Percentiles rank a stretch among this genome's conserved stretches.
phyloP scores from a whole-genome alignment of 148 eudicot species.

The Selenicereus undatus region DNA sequence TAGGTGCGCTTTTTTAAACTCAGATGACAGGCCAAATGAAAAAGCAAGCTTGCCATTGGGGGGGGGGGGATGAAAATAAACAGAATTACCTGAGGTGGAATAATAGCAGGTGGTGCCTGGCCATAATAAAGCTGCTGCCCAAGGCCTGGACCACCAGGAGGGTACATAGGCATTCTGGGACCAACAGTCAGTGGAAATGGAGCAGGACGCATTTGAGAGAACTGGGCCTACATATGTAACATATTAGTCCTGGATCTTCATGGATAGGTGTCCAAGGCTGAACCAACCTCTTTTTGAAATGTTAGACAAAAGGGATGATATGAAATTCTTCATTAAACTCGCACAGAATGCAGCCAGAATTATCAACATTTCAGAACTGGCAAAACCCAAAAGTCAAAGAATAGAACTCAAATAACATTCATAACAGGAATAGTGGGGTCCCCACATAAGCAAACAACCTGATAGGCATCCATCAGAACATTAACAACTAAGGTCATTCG shows the following conservation, averaged over 20 bases:
- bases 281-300: not conserved
- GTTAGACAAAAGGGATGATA: not conserved
- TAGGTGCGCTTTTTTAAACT: no score
- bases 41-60: not conserved
- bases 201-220: conserved; percentile 76
- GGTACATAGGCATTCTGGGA: conserved; percentile 80
- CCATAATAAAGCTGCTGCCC: conserved; percentile 86
- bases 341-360: not conserved
- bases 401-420: not conserved
- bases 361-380: not conserved
- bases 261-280: not conserved
- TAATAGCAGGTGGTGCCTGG: conserved; percentile 68
- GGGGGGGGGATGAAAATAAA: not conserved
- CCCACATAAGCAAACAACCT: not conserved
- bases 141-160: conserved; percentile 70
- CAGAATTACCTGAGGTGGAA: conserved; percentile 64
- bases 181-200: conserved; percentile 58
- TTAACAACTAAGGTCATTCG: not conserved
- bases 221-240: conserved; percentile 50
- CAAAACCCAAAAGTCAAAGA: not conserved
- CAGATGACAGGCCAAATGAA: not conserved
- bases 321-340: not conserved
- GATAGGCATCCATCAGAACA: not conserved
- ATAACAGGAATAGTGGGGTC: not conserved
- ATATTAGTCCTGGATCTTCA: not conserved